Evolutionary conservation across 345 rosid genomes (phyloP).

Genomic region (Camelina sativa): DNA sequence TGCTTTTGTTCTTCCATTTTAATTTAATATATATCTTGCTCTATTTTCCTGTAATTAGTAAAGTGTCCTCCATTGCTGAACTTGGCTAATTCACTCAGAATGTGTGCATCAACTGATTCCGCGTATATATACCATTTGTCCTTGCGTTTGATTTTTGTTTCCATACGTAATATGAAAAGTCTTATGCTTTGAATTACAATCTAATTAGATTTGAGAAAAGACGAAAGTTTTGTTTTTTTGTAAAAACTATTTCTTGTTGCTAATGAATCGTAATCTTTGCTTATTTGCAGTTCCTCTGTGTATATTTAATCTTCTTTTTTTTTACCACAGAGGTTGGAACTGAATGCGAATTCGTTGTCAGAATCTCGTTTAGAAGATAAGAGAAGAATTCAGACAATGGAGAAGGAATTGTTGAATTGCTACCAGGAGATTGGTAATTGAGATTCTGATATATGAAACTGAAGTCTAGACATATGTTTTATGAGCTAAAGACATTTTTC

Average conservation of each 20-base stretch:
- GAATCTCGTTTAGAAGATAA: slow-evolving; percentile 60
- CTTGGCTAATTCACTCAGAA: neutral
- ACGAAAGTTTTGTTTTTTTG: neutral
- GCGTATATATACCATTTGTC: neutral
- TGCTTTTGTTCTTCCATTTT: too few species aligned
- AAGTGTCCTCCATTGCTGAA: neutral
- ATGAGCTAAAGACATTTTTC: neutral
- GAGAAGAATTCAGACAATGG: slow-evolving; percentile 56
- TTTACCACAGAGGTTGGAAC: slow-evolving; percentile 58
- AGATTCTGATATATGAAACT: slow-evolving; percentile 20
- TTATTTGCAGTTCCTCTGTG: neutral
- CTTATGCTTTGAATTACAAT: neutral
- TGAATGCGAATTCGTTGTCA: slow-evolving; percentile 55
- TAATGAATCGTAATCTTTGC: slow-evolving; percentile 4
- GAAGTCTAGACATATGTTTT: neutral
- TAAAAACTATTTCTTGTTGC: neutral
- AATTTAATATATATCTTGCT: neutral
- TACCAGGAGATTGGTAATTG: slow-evolving; percentile 71
- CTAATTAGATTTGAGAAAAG: neutral
- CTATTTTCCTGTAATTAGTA: neutral
- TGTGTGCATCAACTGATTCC: neutral
- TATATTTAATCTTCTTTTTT: too few species aligned
- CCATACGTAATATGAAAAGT: neutral
- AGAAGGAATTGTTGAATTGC: slow-evolving; percentile 66
- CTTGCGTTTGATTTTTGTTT: neutral